phyloP scores from a whole-genome alignment of 495 filamentous ascomycete genomes.

The Beverwykella pulmonaria region DNA sequence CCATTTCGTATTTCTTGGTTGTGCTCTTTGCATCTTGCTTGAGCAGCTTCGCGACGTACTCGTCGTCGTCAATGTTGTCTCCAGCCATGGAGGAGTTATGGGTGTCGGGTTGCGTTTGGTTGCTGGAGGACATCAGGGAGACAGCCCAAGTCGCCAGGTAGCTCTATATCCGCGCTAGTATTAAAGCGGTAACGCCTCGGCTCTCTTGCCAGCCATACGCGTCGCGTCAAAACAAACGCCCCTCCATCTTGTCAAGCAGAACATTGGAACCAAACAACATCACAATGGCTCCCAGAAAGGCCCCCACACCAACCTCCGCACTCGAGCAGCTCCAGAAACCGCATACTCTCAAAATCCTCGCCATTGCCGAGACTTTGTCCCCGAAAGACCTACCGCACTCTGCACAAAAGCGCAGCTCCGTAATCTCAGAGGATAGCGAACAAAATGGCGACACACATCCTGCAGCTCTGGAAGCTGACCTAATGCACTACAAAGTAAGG shows the following conservation, averaged over 20 bases:
- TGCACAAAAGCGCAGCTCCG: conserved; percentile 49
- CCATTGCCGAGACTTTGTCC: conserved; percentile 66
- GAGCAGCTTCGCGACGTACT: conserved; percentile 73
- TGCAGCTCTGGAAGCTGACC: conserved; percentile 75
- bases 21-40: conserved; percentile 71
- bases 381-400: conserved; percentile 49
- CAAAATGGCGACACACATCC: conserved; percentile 71
- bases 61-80: conserved; percentile 53
- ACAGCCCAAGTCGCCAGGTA: background rate
- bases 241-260: background rate
- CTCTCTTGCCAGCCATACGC: background rate
- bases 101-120: background rate
- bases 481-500: conserved; percentile 78
- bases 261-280: background rate
- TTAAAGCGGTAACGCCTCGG: background rate
- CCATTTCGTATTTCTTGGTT: conserved; percentile 70
- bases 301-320: conserved; percentile 4
- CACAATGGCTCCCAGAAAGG: conserved; percentile 12
- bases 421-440: conserved; percentile 69
- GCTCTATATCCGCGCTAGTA: conserved; percentile 29
- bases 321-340: conserved; percentile 33
- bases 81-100: background rate
- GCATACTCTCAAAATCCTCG: conserved; percentile 65
- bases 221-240: conserved; percentile 2
- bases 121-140: background rate